Base-by-base conservation (phyloP, 768 basidiomycete species). In the Rhizopogon vinicolor region DNA sequence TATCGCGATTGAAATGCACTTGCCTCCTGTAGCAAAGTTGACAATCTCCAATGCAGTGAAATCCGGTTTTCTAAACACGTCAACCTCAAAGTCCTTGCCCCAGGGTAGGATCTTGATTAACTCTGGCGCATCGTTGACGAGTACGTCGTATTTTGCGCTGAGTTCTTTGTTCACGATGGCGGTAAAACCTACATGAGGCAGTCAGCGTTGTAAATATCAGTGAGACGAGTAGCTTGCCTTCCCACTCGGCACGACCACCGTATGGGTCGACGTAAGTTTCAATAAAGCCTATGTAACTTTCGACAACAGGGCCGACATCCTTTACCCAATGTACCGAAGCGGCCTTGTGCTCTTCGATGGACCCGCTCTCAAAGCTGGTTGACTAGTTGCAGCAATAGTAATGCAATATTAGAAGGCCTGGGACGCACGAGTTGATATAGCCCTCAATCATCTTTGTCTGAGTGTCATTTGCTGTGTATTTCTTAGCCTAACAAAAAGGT, bases 171-270 rank as follows among this genome's bases (percentile, higher is more conserved):
- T 83, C 44, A 93, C 91, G 58, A 93, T 88, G 6, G 91, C 91
- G 35, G 91, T 91, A 67, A 93, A 93, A 31, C 89, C 89, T 90
- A 59, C n/a, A 41, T 18, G 14, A 41, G 51, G 19, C 16, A 51
- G 41, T 53, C 48, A n/a, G 52, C 5, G 1, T 2, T 29, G 40
- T 3, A 25, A 41, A 9, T 45, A 35, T 40, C 18, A 25, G 16
- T 48, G 37, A 52, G 42, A 28, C 25, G 44, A 42, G 54, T 48
- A 7, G 53, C 62, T 37, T 53, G 84, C 90, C 91, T 81, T 94
- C 91, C 92, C 92, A 94, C 68, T 94, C 93, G 0, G 93, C 93
- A 50, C 93, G 83, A n/a, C 82, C 87, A 37, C 92, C 93, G 56
- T 90, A 93, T 7, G 93, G 93, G 65, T 94, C 93, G 16, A 93